Evolutionary conservation across 2,329 filamentous ascomycete genomes (phyloP).

Genomic region (Sclerotinia nivalis): DNA sequence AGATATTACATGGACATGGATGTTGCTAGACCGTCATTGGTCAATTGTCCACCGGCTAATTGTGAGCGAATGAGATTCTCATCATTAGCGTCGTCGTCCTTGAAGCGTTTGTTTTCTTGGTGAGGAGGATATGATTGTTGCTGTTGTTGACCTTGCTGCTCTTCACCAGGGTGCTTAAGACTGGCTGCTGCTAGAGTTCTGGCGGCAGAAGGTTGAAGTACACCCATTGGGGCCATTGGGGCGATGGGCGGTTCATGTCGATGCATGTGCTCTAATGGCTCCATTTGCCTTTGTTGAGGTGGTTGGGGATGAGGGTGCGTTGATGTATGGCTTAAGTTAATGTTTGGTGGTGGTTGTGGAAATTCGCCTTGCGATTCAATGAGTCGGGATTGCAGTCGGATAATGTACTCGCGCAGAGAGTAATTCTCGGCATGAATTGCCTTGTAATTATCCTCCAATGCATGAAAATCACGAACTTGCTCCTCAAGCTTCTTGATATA

Average conservation of each 20-base stretch:
- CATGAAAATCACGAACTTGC: conserved; percentile 78
- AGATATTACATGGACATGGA: conserved; percentile 31
- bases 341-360: conserved; percentile 77
- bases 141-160: conserved; percentile 30
- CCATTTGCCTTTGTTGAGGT: conserved; percentile 35
- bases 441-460: conserved; percentile 77
- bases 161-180: conserved; percentile 36
- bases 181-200: conserved; percentile 40
- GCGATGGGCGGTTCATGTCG: conserved; percentile 36
- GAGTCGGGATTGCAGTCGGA: conserved; percentile 83
- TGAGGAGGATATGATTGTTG: conserved; percentile 24
- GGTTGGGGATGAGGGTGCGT: conserved; percentile 48
- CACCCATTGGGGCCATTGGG: conserved; percentile 42
- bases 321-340: conserved; percentile 68
- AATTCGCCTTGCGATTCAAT: conserved; percentile 82
- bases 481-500: conserved; percentile 98
- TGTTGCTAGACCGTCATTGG: conserved; percentile 39
- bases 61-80: conserved; percentile 57
- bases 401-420: conserved; percentile 86
- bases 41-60: conserved; percentile 44
- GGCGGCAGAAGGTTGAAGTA: conserved; percentile 43
- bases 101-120: conserved; percentile 41
- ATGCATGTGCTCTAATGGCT: conserved; percentile 31
- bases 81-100: conserved; percentile 47
- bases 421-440: conserved; percentile 86